phyloP scores from a whole-genome alignment of 129 eudicot genomes.

The Cynara cardunculus region DNA sequence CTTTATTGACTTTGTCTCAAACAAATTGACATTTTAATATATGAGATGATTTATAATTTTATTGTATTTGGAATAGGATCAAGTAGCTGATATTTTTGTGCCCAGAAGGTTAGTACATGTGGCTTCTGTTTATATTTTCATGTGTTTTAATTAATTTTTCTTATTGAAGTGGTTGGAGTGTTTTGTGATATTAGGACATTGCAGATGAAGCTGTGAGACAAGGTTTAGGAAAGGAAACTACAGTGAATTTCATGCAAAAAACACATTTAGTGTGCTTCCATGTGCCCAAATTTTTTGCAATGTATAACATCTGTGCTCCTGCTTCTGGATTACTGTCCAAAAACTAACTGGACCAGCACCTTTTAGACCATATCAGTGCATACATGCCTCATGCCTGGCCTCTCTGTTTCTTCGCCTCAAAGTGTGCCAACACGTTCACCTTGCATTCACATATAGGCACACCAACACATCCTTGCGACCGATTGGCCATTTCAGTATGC shows the following conservation, averaged over 20 bases:
- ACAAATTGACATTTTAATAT: background rate
- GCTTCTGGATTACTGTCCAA: too few relatives aligned
- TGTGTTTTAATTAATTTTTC: background rate
- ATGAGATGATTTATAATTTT: background rate
- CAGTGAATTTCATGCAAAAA: background rate
- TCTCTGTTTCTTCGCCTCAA: too few relatives aligned
- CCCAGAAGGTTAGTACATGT: constrained; percentile 61
- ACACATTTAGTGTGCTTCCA: background rate
- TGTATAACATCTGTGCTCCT: too few relatives aligned
- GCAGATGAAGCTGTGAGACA: background rate
- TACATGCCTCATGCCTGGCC: background rate
- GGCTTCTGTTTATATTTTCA: background rate
- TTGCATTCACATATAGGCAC: background rate
- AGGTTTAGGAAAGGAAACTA: background rate
- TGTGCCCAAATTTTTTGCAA: too few relatives aligned
- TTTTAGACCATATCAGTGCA: background rate
- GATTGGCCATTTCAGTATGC: background rate
- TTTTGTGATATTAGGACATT: background rate
- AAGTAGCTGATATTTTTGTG: constrained; percentile 85
- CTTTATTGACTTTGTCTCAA: background rate
- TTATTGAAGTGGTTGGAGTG: background rate
- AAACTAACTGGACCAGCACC: too few relatives aligned
- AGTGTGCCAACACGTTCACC: background rate
- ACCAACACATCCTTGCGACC: background rate
- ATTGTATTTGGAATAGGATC: constrained; percentile 45